phyloP scores from a whole-genome alignment of 2,329 filamentous ascomycete genomes.

The Coniosporium tulheliwenetii region DNA sequence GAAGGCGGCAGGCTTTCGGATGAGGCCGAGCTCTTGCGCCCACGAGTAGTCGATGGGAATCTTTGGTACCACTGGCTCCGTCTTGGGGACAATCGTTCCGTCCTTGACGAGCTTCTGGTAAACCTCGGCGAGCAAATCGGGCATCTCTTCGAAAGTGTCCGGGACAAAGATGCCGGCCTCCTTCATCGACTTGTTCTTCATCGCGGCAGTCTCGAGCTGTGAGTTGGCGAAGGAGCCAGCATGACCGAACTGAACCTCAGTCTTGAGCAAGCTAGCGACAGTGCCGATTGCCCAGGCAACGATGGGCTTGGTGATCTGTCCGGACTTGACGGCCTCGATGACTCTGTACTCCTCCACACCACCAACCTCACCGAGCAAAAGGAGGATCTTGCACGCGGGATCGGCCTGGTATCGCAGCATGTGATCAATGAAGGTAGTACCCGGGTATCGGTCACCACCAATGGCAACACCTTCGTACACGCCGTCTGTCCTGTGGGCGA shows the following conservation, averaged over 20 bases:
- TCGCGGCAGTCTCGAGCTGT: constrained; percentile 88
- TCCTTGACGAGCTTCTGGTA: constrained; percentile 79
- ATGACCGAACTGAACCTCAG: constrained; percentile 98
- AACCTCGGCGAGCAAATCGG: constrained; percentile 56
- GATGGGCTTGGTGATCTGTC: constrained; percentile 92
- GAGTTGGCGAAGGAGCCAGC: constrained; percentile 98
- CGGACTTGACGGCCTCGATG: constrained; percentile 91
- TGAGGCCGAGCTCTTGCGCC: constrained; percentile 97
- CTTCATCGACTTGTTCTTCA: constrained; percentile 95
- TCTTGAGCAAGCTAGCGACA: constrained; percentile 99
- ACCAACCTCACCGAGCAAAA: constrained; percentile 94
- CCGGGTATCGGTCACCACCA: constrained; percentile 96
- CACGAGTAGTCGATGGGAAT: constrained; percentile 99
- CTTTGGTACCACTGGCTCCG: constrained; percentile 91
- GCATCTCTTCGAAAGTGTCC: constrained; percentile 93
- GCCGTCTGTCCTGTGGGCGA: constrained; percentile 89
- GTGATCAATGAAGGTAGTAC: constrained; percentile 99
- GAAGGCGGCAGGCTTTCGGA: constrained; percentile 98
- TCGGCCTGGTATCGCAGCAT: constrained; percentile 92
- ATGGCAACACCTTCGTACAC: constrained; percentile 99
- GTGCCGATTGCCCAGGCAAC: constrained; percentile 99
- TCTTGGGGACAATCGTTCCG: constrained; percentile 69
- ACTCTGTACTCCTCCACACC: constrained; percentile 99
- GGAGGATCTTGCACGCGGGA: constrained; percentile 91
- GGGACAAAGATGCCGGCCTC: constrained; percentile 91